phyloP scores from a whole-genome alignment of 2,329 filamentous ascomycete species.

The Diplodia scrobiculata region DNA sequence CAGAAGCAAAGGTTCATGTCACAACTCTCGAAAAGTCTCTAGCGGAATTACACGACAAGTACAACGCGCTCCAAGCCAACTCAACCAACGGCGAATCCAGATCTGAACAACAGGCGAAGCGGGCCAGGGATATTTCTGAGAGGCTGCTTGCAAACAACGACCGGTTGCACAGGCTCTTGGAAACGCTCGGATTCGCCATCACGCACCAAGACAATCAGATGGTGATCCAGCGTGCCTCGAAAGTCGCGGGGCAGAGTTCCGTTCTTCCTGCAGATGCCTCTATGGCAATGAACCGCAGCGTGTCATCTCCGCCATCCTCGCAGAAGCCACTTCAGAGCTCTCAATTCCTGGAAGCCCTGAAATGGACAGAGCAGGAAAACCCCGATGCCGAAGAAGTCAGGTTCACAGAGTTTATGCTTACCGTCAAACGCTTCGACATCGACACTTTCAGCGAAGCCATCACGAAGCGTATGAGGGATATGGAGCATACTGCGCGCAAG shows the following conservation, averaged over 20 bases:
- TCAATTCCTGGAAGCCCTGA: slow-evolving; percentile 70
- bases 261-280: slow-evolving; percentile 44
- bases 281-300: slow-evolving; percentile 45
- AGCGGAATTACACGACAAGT: slow-evolving; percentile 66
- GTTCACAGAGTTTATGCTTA: slow-evolving; percentile 73
- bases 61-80: slow-evolving; percentile 58
- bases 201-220: slow-evolving; percentile 72
- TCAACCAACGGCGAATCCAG: slow-evolving; percentile 29
- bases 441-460: slow-evolving; percentile 83
- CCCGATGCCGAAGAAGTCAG: slow-evolving; percentile 68
- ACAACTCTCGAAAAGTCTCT: slow-evolving; percentile 77
- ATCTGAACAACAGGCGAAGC: slow-evolving; percentile 61
- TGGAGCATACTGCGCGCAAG: slow-evolving; percentile 89
- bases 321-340: slow-evolving; percentile 61
- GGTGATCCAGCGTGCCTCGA: slow-evolving; percentile 71
- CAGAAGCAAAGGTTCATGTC: slow-evolving; percentile 73
- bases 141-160: slow-evolving; percentile 82
- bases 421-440: slow-evolving; percentile 76
- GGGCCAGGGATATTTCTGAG: slow-evolving; percentile 81
- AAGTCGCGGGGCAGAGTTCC: slow-evolving; percentile 52
- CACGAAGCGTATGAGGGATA: slow-evolving; percentile 86
- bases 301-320: slow-evolving; percentile 54
- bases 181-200: slow-evolving; percentile 82
- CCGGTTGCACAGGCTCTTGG: slow-evolving; percentile 77
- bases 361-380: slow-evolving; percentile 76